These are phyloP conservation scores for Bryoerythrophyllum caledonicum DNA, from an alignment of 225 moss, liverwort and hornwort genomes.

Conservation along the genomic window DNA sequence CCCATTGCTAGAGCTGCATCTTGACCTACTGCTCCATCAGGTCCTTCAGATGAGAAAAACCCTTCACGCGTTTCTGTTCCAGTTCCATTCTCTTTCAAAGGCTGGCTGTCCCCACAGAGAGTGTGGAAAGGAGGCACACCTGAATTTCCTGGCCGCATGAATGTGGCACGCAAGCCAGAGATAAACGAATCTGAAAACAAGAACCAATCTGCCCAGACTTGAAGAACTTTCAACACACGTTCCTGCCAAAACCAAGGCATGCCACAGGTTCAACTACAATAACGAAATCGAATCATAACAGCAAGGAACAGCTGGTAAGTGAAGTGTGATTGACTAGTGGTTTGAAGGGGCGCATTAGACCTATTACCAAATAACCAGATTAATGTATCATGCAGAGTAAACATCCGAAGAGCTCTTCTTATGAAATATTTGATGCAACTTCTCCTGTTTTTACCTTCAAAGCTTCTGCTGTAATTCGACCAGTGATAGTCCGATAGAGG, in stretches of 20 bases:
- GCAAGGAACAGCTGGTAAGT: not conserved
- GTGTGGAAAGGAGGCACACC: conserved; percentile 77
- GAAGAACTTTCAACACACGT: conserved; percentile 81
- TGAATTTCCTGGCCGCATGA: conserved; percentile 72
- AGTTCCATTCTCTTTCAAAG: conserved; percentile 53
- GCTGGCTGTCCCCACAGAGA: conserved; percentile 55
- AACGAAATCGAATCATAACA: not conserved
- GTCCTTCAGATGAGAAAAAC: conserved; percentile 39
- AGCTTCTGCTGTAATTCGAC: conserved; percentile 86
- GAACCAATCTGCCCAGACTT: conserved; percentile 93
- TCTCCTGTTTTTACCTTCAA: conserved; percentile 53
- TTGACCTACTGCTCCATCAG: conserved; percentile 55
- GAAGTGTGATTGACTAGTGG: not conserved
- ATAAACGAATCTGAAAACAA: conserved; percentile 86
- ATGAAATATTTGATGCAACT: not conserved
- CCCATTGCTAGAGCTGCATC: conserved; percentile 89
- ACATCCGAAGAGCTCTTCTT: not conserved
- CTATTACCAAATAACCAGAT: not conserved
- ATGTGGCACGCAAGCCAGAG: conserved; percentile 80
- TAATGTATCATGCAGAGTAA: not conserved
- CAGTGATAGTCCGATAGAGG: conserved; percentile 72
- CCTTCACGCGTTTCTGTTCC: conserved; percentile 49
- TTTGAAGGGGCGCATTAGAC: not conserved
- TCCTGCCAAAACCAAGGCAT: conserved; percentile 56
- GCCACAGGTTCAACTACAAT: conserved; percentile 7